phyloP scores from a whole-genome alignment of 306 rosid species.

The Inga leiocalycina region DNA sequence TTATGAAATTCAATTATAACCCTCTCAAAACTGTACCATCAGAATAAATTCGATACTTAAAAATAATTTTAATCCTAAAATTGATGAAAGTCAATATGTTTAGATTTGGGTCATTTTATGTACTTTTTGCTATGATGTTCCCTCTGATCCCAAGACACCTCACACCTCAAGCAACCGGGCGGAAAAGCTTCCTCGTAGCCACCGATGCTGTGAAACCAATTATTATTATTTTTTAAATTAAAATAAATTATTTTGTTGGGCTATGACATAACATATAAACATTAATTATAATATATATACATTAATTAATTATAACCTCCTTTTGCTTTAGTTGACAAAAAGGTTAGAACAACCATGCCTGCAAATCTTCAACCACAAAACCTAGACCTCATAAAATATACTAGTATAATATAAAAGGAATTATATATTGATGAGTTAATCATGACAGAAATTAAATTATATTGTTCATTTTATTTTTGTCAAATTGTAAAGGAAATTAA shows the following conservation, averaged over 20 bases:
- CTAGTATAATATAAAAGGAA: neutral
- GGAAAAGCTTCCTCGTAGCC: slow-evolving; percentile 20
- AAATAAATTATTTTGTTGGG: neutral
- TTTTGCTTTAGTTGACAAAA: slow-evolving; percentile 8
- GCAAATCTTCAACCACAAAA: slow-evolving; percentile 2
- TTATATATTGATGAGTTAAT: neutral
- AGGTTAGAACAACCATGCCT: slow-evolving; percentile 27
- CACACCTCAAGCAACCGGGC: slow-evolving; percentile 37
- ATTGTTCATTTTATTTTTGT: neutral
- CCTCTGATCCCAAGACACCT: slow-evolving; percentile 66
- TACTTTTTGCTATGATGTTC: slow-evolving; percentile 18
- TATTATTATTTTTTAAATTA: neutral
- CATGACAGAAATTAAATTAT: neutral
- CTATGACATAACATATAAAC: neutral
- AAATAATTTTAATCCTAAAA: neutral
- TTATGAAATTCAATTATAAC: no score
- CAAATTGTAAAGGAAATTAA: neutral
- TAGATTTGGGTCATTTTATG: neutral
- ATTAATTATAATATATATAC: neutral
- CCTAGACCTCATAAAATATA: neutral
- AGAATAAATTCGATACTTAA: neutral
- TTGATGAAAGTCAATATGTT: neutral
- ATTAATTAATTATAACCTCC: neutral
- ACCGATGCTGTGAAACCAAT: neutral
- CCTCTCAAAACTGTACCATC: neutral